These are phyloP conservation scores for Suillus alpinus DNA, from an alignment of 768 basidiomycete genomes.

Conservation along the genomic window DNA sequence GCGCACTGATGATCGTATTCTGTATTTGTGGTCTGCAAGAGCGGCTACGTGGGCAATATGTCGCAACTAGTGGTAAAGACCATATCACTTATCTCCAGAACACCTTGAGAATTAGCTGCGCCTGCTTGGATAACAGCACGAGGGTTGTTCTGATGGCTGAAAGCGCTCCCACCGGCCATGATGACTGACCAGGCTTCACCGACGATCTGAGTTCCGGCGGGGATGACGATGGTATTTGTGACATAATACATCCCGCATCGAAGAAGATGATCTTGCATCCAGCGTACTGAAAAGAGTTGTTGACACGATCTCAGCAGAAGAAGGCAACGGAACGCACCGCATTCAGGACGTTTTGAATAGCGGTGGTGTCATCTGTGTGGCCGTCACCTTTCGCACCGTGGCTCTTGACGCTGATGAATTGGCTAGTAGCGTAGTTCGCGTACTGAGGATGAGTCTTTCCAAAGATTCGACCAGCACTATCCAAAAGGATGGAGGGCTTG, in stretches of 20 bases:
- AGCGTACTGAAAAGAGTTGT: constrained; percentile 47
- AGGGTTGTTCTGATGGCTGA: constrained; percentile 38
- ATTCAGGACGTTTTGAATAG: constrained; percentile 57
- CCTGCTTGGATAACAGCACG: constrained; percentile 45
- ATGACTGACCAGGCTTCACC: constrained; percentile 54
- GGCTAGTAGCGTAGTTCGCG: constrained; percentile 51
- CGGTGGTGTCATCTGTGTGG: constrained; percentile 69
- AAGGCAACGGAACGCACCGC: constrained; percentile 35
- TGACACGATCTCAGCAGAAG: neutral
- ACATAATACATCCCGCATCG: constrained; percentile 61
- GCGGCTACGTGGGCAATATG: too few species aligned
- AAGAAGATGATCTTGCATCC: constrained; percentile 82
- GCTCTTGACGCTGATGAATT: constrained; percentile 71
- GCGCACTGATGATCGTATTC: too few species aligned
- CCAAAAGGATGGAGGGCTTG: constrained; percentile 60
- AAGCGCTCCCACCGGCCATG: constrained; percentile 41
- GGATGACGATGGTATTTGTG: constrained; percentile 44
- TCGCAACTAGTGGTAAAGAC: constrained; percentile 61
- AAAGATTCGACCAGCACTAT: constrained; percentile 58
- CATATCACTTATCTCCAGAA: constrained; percentile 63
- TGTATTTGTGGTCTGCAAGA: too few species aligned
- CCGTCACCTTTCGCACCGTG: constrained; percentile 77
- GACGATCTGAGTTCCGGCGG: constrained; percentile 44
- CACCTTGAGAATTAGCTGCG: constrained; percentile 45
- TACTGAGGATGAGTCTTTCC: constrained; percentile 70